Percentiles rank a stretch among this genome's conserved stretches.
phyloP scores from a whole-genome alignment of 2,329 filamentous ascomycete genomes.

The Colletotrichum chlorophyti region DNA sequence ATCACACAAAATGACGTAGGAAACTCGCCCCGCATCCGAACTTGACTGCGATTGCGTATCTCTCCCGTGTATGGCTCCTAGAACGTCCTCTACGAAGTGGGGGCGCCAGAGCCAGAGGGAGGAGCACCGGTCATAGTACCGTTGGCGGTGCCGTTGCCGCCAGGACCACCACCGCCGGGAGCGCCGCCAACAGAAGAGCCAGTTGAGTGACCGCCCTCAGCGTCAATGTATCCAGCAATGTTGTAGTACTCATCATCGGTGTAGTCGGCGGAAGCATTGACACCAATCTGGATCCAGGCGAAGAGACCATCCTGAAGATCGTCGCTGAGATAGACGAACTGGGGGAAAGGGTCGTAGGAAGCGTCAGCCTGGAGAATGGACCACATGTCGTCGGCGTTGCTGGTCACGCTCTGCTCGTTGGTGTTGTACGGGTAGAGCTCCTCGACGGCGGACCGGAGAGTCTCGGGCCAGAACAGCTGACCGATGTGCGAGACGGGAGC shows the following conservation, averaged over 20 bases:
- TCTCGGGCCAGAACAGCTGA: constrained; percentile 70
- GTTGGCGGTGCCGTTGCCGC: constrained; percentile 8
- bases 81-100: not conserved
- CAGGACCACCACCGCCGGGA: constrained; percentile 7
- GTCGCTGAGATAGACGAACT: constrained; percentile 65
- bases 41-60: too few relatives aligned
- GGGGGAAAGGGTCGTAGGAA: constrained; percentile 57
- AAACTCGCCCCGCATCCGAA: too few relatives aligned
- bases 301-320: constrained; percentile 57
- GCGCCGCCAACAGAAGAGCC: not conserved
- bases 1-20: constrained; percentile 2
- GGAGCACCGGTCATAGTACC: constrained; percentile 9
- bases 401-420: constrained; percentile 54
- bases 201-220: constrained; percentile 17
- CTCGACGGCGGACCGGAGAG: constrained; percentile 60
- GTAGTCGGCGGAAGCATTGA: constrained; percentile 44
- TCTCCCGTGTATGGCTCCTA: too few relatives aligned
- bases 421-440: constrained; percentile 51
- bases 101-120: constrained; percentile 8
- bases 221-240: constrained; percentile 16
- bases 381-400: constrained; percentile 56
- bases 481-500: constrained; percentile 63
- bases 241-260: constrained; percentile 23
- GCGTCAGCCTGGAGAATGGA: constrained; percentile 52
- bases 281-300: constrained; percentile 61